Evolutionary conservation across 75 land plant genomes (phyloP), one percentile per base, ranked within the genome.

Genomic region (Selaginella tamariscina): DNA sequence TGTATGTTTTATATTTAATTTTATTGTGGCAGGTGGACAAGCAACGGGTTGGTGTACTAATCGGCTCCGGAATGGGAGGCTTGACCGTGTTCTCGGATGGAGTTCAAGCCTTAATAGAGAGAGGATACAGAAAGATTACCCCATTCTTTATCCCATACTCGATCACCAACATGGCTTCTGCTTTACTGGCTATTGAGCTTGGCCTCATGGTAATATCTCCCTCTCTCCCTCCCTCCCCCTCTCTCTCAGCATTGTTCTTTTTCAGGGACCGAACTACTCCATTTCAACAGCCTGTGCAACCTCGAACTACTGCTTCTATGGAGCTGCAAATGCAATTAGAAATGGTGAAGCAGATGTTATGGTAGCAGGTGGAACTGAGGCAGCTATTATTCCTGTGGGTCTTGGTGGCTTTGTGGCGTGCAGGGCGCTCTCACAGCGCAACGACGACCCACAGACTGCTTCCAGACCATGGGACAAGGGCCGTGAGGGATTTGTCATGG

Each of bases 141-240:
- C 91, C 91, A 0, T 87, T 87, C 57, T 85, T 85, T 54, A 87
- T 87, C 55, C 90, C 90, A n/a, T 87, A 85, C 76, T 75, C 91
- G 0, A 87, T 85, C 27, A 87, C 91, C 15, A 87, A 87, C 76
- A 87, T 87, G 91, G 91, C 73, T 0, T 87, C 91, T 66, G 90
- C 90, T 1, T 65, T 85, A 64, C 82, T 85, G 73, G 90, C 81
- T 18, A 87, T 87, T 55, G 90, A 87, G 28, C 73, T 85, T 39
- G 90, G 90, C 11, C 78, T 85, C 24, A 87, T 87, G 90, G 90
- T n/a, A n/a, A n/a, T n/a, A n/a, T n/a, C n/a, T n/a, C n/a, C n/a
- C n/a, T n/a, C n/a, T n/a, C n/a, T n/a, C n/a, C n/a, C n/a, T n/a
- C n/a, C n/a, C n/a, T n/a, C n/a, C n/a, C n/a, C n/a, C n/a, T n/a